A percentile compares a stretch with the other conserved stretches of the same genome.
Evolutionary conservation across 176 grass and related monocot species (phyloP).

Genomic region (Hordeum marinum): DNA sequence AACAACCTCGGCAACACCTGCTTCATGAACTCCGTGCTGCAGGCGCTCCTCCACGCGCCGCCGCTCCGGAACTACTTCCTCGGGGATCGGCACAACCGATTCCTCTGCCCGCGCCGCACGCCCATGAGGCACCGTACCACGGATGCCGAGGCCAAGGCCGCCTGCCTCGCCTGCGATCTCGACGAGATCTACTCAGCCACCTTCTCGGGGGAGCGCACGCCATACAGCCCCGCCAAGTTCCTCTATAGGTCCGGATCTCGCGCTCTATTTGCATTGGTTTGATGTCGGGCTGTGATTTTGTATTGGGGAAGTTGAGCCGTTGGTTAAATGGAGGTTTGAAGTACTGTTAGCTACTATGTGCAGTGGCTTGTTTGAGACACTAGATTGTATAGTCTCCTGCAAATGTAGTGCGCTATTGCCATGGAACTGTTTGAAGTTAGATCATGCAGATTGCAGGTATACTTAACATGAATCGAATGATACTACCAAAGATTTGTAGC

Average conservation of each 20-base stretch:
- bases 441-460: constrained; percentile 11
- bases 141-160: constrained; percentile 17
- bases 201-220: constrained; percentile 77
- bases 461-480: constrained; percentile 8
- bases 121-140: constrained; percentile 42
- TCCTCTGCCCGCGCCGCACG: constrained; percentile 62
- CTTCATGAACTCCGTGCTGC: constrained; percentile 99
- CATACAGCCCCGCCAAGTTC: constrained; percentile 86
- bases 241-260: constrained; percentile 76
- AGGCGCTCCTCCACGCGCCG: constrained; percentile 81
- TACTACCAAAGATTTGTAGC: background rate
- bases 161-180: constrained; percentile 82
- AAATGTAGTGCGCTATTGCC: background rate
- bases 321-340: background rate
- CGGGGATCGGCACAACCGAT: constrained; percentile 79
- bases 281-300: background rate
- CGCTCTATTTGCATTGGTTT: constrained; percentile 22
- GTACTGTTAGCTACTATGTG: constrained; percentile 27
- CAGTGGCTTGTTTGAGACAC: background rate
- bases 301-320: constrained; percentile 11
- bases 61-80: constrained; percentile 91
- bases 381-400: background rate
- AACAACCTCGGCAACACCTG: constrained; percentile 97
- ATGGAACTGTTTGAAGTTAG: background rate
- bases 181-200: constrained; percentile 84